A percentile compares a stretch with the other conserved stretches of the same genome.
These are phyloP conservation scores for Spongiforma sp. DNA, from an alignment of 1,284 basidiomycete species.

Conservation along the genomic window DNA sequence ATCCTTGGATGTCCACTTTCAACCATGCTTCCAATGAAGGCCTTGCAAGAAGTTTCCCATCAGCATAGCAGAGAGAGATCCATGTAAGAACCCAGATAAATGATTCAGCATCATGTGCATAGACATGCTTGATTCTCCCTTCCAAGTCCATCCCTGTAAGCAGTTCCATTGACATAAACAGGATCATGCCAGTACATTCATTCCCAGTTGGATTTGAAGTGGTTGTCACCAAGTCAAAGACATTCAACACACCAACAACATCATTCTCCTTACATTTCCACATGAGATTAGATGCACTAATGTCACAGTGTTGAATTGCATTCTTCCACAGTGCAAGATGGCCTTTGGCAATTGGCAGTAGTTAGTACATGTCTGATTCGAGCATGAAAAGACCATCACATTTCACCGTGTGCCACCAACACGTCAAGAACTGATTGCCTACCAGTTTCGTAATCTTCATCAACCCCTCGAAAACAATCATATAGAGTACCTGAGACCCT, in stretches of 20 bases:
- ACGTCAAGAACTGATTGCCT: not conserved
- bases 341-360: not conserved
- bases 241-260: not conserved
- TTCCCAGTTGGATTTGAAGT: not conserved
- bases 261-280: not conserved
- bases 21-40: not conserved
- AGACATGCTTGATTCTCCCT: not conserved
- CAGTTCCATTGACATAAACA: not conserved
- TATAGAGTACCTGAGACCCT: conserved; percentile 4
- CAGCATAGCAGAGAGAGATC: not conserved
- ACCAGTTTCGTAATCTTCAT: conserved; percentile 14
- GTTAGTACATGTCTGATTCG: not conserved
- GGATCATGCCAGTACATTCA: not conserved
- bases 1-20: not conserved
- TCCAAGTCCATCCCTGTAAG: not conserved
- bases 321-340: not conserved
- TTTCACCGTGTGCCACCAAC: conserved; percentile 12
- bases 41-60: not conserved
- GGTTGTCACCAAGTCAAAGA: not conserved
- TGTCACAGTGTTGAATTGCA: not conserved
- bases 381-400: conserved; percentile 2
- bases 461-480: conserved; percentile 20
- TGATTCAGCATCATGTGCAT: not conserved
- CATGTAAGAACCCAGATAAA: not conserved
- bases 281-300: not conserved